Percentiles rank a stretch among this genome's conserved stretches.
phyloP scores from a whole-genome alignment of 371 early-diverging fungal genomes.

The Zychaea mexicana region DNA sequence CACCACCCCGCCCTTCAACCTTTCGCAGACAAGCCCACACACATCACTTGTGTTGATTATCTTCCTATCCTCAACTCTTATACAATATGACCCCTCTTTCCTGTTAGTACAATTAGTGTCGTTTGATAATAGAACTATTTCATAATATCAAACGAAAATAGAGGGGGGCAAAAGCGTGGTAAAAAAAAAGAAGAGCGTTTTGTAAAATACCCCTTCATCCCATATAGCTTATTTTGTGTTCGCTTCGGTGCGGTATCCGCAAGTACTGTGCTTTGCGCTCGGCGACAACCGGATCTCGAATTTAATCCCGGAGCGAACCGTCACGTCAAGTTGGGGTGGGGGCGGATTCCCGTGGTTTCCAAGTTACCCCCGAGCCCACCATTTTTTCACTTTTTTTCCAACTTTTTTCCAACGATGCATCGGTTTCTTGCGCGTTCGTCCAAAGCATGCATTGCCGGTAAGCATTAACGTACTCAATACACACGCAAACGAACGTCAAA shows the following conservation, averaged over 20 bases:
- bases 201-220: neutral
- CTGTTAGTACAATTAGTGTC: too few relatives aligned
- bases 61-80: too few relatives aligned
- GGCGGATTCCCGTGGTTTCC: neutral
- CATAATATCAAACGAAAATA: too few relatives aligned
- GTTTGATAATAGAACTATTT: too few relatives aligned
- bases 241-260: neutral
- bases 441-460: slow-evolving; percentile 10
- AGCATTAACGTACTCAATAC: neutral
- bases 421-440: slow-evolving; percentile 10
- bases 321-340: neutral
- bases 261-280: neutral
- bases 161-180: too few relatives aligned
- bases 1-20: too few relatives aligned
- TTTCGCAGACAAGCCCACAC: too few relatives aligned
- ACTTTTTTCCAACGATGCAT: slow-evolving; percentile 1
- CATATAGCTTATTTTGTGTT: neutral
- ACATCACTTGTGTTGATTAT: too few relatives aligned
- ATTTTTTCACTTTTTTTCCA: neutral
- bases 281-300: slow-evolving; percentile 1
- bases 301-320: neutral
- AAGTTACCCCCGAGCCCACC: neutral
- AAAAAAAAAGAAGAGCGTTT: neutral
- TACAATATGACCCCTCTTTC: too few relatives aligned
- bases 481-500: neutral